A percentile compares a stretch with the other conserved stretches of the same genome.
These are phyloP conservation scores for Santalum album DNA, from an alignment of 164 flowering plant species.

Conservation along the genomic window DNA sequence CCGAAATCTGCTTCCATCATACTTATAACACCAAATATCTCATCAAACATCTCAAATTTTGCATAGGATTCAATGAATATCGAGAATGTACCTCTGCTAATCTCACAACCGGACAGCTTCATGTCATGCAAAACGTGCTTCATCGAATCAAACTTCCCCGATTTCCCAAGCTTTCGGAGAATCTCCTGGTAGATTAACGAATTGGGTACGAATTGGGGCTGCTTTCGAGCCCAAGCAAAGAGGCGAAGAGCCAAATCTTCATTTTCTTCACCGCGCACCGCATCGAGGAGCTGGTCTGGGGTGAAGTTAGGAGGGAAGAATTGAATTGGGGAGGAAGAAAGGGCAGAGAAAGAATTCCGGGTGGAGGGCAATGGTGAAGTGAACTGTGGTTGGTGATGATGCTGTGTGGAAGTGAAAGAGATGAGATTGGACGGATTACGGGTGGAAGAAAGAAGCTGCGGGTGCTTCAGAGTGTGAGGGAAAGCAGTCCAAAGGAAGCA, in stretches of 20 bases:
- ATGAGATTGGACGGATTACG: conserved; percentile 17
- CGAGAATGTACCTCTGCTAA: conserved; percentile 42
- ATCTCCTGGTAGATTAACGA: conserved; percentile 46
- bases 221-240: conserved; percentile 64
- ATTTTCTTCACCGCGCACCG: conserved; percentile 44
- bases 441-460: conserved; percentile 7
- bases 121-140: conserved; percentile 37
- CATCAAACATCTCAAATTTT: conserved; percentile 38
- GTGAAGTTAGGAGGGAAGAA: conserved; percentile 62
- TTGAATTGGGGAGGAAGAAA: conserved; percentile 9
- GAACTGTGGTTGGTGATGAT: conserved; percentile 4
- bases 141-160: conserved; percentile 51
- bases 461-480: conserved; percentile 5
- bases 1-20: conserved; percentile 50
- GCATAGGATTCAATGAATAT: conserved; percentile 52
- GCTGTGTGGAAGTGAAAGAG: conserved; percentile 12
- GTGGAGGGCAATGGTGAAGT: conserved; percentile 14
- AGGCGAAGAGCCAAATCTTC: conserved; percentile 36
- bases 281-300: conserved; percentile 46
- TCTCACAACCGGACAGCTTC: conserved; percentile 31
- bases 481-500: not conserved
- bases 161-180: conserved; percentile 51
- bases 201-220: conserved; percentile 51
- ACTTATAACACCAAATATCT: conserved; percentile 39
- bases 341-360: conserved; percentile 15